These are phyloP conservation scores for Capsella bursapastoris DNA, from an alignment of 345 rosid species.

Conservation along the genomic window DNA sequence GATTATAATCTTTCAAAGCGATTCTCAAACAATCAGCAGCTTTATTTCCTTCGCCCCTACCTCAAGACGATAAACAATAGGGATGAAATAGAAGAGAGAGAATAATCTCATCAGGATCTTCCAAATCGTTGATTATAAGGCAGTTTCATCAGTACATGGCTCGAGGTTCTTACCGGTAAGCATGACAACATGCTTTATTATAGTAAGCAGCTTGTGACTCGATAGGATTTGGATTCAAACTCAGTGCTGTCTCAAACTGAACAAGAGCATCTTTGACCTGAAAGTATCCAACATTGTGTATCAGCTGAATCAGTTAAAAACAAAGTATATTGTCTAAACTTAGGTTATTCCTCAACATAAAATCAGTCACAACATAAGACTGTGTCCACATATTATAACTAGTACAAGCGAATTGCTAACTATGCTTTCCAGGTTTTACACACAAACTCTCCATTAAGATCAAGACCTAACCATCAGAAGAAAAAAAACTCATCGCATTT, in stretches of 20 bases:
- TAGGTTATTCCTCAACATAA: too few species aligned
- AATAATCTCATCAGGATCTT: conserved; percentile 20
- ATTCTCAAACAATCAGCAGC: conserved; percentile 82
- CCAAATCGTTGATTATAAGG: background rate
- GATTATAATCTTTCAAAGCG: conserved; percentile 86
- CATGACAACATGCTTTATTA: conserved; percentile 96
- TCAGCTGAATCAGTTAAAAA: background rate
- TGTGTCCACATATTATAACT: background rate
- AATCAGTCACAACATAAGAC: background rate
- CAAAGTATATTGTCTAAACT: background rate
- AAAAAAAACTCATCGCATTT: background rate
- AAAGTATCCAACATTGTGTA: conserved; percentile 16
- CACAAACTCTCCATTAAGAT: background rate
- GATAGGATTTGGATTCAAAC: conserved; percentile 66
- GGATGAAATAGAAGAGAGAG: background rate
- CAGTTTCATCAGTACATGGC: background rate
- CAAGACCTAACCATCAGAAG: background rate
- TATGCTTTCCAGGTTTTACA: background rate
- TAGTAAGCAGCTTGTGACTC: conserved; percentile 96
- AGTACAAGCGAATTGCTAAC: background rate
- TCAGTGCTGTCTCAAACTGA: conserved; percentile 83
- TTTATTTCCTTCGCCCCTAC: conserved; percentile 84
- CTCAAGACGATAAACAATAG: conserved; percentile 39
- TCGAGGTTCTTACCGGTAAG: conserved; percentile 58
- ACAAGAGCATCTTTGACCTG: conserved; percentile 89